These are phyloP conservation scores for Leccinum subgranulosum DNA, from an alignment of 768 basidiomycete genomes.

Conservation along the genomic window DNA sequence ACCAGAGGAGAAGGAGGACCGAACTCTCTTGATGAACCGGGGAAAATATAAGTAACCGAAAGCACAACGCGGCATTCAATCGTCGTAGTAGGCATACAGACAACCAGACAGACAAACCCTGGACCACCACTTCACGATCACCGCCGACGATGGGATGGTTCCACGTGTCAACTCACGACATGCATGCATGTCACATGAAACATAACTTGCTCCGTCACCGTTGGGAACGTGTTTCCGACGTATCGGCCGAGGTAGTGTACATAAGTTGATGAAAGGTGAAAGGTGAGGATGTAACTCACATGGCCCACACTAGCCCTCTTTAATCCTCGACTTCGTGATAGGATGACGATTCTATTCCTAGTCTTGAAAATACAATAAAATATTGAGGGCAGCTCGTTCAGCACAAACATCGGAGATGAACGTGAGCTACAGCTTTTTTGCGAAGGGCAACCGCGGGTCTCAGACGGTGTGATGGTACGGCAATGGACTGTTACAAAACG, in stretches of 20 bases:
- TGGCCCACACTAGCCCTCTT: not conserved
- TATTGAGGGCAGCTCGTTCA: not conserved
- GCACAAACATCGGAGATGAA: slow-evolving; percentile 15
- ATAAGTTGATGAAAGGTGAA: not conserved
- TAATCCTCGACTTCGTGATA: not conserved
- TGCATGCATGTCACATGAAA: slow-evolving; percentile 1
- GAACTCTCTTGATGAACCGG: not conserved
- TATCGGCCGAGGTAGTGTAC: not conserved
- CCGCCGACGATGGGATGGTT: not conserved
- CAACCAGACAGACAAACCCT: not conserved
- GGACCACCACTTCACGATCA: not conserved
- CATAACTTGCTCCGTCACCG: not conserved
- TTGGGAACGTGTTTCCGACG: slow-evolving; percentile 1
- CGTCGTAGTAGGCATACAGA: not conserved
- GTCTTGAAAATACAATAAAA: not conserved
- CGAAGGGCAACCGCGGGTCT: not conserved
- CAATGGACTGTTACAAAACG: not conserved
- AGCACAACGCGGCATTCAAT: not conserved
- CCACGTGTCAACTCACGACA: not conserved
- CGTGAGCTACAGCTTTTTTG: not conserved
- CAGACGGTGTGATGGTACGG: not conserved
- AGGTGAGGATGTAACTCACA: not conserved
- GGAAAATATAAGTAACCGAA: not conserved
- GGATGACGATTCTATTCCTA: not conserved
- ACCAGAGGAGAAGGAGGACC: not conserved